Evolutionary conservation across 2,329 filamentous ascomycete species (phyloP), one percentile per base, ranked within the genome.

Genomic region (Aureobasidium sp.): DNA sequence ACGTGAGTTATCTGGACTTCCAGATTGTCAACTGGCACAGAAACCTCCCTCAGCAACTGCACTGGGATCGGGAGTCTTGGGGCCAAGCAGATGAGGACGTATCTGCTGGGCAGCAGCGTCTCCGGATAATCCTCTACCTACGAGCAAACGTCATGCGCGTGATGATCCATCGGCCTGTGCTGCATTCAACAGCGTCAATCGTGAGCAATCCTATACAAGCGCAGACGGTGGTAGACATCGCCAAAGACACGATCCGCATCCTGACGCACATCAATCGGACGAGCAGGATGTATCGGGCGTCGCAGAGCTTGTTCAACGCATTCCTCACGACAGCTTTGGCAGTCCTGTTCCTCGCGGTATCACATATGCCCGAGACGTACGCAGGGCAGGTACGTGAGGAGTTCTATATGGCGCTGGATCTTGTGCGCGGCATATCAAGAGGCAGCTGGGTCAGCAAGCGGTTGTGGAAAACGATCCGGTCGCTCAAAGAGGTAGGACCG

Each of bases 141-240:
- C 85, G 92, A 42, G 84, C 91, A 45, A 97, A 96, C 69, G 91
- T 96, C 77, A 90, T 96, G 76, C 88, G 92, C 5, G 94, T 92
- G 63, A 86, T 91, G 72, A 89, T 97, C 31, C 92, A 95, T 73
- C 89, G 91, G 0, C 91, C 91, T 0, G 87, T 96, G 2, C 78
- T 97, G 9, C 90, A 96, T 73, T 93, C 88, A 20, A 86, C 90
- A 3, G 88, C 85, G 14, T 92, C 87, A 68, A 97, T 97, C 68
- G 84, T 88, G 76, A 84, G 87, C 62, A 88, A 96, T 70, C 81
- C 87, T 56, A 76, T 79, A 5, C 86, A 90, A 65, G 91, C 91
- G 3, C 85, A 90, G 68, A 88, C 83, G 0, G 88, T 85, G 0
- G 87, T 91, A 34, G 85, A 88, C 64, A 80, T 92, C 1, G 87